These are phyloP conservation scores for Rhododendron henanense DNA, from an alignment of 148 eudicot species.

Conservation along the genomic window DNA sequence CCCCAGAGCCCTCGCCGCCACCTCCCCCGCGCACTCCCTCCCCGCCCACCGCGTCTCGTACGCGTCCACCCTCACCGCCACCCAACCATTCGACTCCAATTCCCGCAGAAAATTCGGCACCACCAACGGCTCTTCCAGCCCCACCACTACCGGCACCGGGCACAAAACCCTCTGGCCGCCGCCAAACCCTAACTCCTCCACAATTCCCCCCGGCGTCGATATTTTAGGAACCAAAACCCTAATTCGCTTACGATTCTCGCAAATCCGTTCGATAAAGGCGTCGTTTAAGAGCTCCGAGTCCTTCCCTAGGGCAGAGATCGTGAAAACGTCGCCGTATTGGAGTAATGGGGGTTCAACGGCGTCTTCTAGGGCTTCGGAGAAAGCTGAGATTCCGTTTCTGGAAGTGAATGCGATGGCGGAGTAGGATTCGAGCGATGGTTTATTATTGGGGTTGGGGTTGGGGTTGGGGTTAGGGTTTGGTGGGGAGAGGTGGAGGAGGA, in stretches of 20 bases:
- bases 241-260: conserved; percentile 32
- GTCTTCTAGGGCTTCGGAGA: conserved; percentile 38
- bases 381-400: conserved; percentile 68
- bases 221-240: conserved; percentile 46
- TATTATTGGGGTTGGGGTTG: background rate
- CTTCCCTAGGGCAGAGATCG: conserved; percentile 58
- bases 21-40: conserved; percentile 37
- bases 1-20: conserved; percentile 18
- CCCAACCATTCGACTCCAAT: conserved; percentile 49
- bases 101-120: conserved; percentile 51
- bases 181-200: conserved; percentile 56
- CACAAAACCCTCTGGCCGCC: conserved; percentile 48
- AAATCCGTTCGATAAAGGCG: conserved; percentile 25
- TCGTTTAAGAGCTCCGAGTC: conserved; percentile 57
- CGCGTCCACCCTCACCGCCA: conserved; percentile 40
- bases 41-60: conserved; percentile 79
- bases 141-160: conserved; percentile 63
- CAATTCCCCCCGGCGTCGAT: conserved; percentile 59
- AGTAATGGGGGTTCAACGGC: conserved; percentile 20
- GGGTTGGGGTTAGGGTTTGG: conserved; percentile 8
- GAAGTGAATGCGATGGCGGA: conserved; percentile 89
- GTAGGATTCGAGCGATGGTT: conserved; percentile 35
- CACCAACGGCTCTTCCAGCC: conserved; percentile 65
- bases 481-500: conserved; percentile 26
- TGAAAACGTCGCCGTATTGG: conserved; percentile 33